phyloP scores from a whole-genome alignment of 192 early-diverging fungal genomes.

The Haplosporangium gracile region DNA sequence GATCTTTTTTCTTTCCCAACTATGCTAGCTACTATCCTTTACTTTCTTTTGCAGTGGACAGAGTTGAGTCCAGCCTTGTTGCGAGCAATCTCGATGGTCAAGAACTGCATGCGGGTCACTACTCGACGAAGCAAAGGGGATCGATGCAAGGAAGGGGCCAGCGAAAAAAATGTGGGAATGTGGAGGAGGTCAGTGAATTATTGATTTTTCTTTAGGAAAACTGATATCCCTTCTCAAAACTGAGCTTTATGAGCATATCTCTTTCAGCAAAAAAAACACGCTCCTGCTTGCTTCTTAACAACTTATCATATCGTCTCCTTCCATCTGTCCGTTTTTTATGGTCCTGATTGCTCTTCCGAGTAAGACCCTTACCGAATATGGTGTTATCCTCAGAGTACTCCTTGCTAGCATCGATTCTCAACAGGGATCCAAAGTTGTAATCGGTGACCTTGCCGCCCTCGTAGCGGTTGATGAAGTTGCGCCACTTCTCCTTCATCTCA shows the following conservation, averaged over 20 bases:
- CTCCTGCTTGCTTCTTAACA: neutral
- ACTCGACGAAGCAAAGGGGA: slow-evolving; percentile 8
- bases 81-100: slow-evolving; percentile 91
- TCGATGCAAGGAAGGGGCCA: neutral
- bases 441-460: slow-evolving; percentile 86
- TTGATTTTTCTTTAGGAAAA: neutral
- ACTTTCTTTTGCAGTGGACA: slow-evolving; percentile 55
- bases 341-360: neutral
- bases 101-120: slow-evolving; percentile 87
- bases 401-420: slow-evolving; percentile 79
- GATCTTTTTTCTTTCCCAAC: too few species aligned
- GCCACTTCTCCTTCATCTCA: slow-evolving; percentile 89
- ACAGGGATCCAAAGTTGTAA: slow-evolving; percentile 94
- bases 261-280: neutral
- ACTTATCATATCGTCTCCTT: slow-evolving; percentile 49
- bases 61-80: slow-evolving; percentile 88
- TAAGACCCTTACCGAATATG: slow-evolving; percentile 80
- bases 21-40: slow-evolving; percentile 9
- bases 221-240: neutral
- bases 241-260: neutral
- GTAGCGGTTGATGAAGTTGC: slow-evolving; percentile 88
- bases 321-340: neutral
- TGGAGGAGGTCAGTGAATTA: neutral
- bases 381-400: slow-evolving; percentile 91
- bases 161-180: slow-evolving; percentile 1